These are phyloP conservation scores for Cercospora nicotianae DNA, from an alignment of 2,329 filamentous ascomycete genomes.

Conservation along the genomic window DNA sequence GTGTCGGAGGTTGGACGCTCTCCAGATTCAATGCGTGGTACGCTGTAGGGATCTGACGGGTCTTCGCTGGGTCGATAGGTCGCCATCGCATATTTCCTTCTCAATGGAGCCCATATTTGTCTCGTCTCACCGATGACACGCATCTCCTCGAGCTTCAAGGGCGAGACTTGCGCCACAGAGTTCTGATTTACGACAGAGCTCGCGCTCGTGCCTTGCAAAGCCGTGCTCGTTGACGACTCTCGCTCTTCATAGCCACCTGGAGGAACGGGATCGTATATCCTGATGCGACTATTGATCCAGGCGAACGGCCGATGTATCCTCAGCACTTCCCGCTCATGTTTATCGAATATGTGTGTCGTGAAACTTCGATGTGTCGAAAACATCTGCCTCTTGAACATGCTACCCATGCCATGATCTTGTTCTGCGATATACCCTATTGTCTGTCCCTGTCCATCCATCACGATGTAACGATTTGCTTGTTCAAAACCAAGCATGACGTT, in stretches of 20 bases:
- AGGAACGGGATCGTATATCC: constrained; percentile 55
- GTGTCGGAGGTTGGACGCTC: constrained; percentile 47
- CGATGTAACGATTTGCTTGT: constrained; percentile 66
- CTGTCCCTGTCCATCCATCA: constrained; percentile 63
- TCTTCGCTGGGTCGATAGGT: constrained; percentile 49
- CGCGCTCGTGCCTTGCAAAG: constrained; percentile 47
- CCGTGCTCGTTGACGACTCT: constrained; percentile 36
- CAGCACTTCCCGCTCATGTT: constrained; percentile 60
- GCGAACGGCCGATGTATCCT: constrained; percentile 64
- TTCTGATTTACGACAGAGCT: constrained; percentile 47
- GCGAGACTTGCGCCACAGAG: constrained; percentile 53
- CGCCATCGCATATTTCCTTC: constrained; percentile 66
- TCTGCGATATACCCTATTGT: constrained; percentile 66
- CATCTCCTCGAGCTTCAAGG: constrained; percentile 58
- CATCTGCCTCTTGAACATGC: constrained; percentile 59
- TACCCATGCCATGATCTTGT: constrained; percentile 60
- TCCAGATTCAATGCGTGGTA: constrained; percentile 39
- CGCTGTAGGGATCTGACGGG: constrained; percentile 40
- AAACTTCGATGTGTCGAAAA: constrained; percentile 64
- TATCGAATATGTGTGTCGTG: constrained; percentile 65
- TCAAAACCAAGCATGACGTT: constrained; percentile 66
- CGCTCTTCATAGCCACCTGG: constrained; percentile 39
- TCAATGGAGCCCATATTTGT: constrained; percentile 62
- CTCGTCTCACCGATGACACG: constrained; percentile 63
- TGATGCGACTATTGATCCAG: constrained; percentile 61